phyloP scores from a whole-genome alignment of 768 basidiomycete species.

The Scleroderma citrinum region DNA sequence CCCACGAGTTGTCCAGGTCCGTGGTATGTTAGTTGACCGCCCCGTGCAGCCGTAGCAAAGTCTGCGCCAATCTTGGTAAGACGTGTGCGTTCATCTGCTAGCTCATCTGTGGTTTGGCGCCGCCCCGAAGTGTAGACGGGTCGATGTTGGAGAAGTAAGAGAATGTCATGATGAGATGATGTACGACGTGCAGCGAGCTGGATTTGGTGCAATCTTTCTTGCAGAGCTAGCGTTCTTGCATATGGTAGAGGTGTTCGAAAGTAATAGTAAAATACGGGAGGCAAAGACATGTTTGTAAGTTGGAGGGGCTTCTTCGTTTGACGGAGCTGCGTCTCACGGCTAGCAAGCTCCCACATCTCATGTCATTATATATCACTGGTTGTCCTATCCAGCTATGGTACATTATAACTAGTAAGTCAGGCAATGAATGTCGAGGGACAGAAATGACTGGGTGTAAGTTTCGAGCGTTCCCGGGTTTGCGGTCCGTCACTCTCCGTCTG shows the following conservation, averaged over 20 bases:
- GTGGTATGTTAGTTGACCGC: constrained; percentile 95
- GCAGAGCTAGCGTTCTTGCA: constrained; percentile 55
- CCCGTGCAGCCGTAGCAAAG: constrained; percentile 74
- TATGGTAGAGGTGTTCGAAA: constrained; percentile 81
- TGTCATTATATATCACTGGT: no score
- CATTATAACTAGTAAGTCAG: no score
- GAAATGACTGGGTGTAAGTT: no score
- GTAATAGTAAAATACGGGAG: constrained; percentile 71
- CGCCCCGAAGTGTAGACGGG: constrained; percentile 96
- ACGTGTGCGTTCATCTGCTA: constrained; percentile 54
- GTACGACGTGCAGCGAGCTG: constrained; percentile 52
- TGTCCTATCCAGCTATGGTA: no score
- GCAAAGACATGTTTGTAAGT: constrained; percentile 27
- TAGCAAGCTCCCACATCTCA: no score
- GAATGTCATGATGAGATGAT: constrained; percentile 49
- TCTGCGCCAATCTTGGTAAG: constrained; percentile 81
- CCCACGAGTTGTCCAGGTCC: constrained; percentile 97
- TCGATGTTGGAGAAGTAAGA: constrained; percentile 81
- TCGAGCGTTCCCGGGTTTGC: no score
- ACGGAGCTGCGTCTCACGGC: not conserved
- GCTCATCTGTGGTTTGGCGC: constrained; percentile 61
- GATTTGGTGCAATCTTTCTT: constrained; percentile 62
- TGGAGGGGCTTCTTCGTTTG: no score
- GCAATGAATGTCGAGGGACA: no score
- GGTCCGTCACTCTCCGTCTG: no score